Evolutionary conservation across 2,329 filamentous ascomycete genomes (phyloP).

Genomic region (Paecilomyces sp.): DNA sequence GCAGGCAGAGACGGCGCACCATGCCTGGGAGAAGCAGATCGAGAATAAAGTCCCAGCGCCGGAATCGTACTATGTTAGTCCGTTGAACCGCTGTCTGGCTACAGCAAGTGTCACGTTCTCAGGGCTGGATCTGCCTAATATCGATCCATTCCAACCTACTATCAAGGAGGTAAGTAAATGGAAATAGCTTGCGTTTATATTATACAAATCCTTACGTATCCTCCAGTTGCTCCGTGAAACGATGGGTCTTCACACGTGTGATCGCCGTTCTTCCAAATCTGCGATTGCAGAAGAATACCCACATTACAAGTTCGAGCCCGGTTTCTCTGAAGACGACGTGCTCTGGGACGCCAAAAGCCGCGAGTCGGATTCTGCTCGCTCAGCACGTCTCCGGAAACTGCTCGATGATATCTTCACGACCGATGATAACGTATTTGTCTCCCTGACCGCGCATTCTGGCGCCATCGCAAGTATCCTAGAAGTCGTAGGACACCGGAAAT

Average conservation of each 20-base stretch:
- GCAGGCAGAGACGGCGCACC: constrained; percentile 41
- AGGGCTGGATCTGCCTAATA: constrained; percentile 38
- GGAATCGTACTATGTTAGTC: constrained; percentile 51
- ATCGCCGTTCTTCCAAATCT: constrained; percentile 45
- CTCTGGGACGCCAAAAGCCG: constrained; percentile 44
- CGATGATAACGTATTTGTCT: constrained; percentile 43
- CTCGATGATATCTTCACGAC: constrained; percentile 48
- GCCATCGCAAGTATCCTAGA: constrained; percentile 49
- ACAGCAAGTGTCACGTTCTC: constrained; percentile 51
- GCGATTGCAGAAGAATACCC: constrained; percentile 46
- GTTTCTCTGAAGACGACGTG: constrained; percentile 48
- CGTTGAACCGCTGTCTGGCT: constrained; percentile 50
- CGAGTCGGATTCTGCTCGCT: constrained; percentile 44
- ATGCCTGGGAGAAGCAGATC: constrained; percentile 46
- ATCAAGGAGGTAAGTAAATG: constrained; percentile 45
- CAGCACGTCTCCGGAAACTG: constrained; percentile 38
- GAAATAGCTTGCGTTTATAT: background rate
- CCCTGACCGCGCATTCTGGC: constrained; percentile 53
- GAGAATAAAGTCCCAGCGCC: constrained; percentile 44
- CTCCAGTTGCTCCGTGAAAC: constrained; percentile 48
- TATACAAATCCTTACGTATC: background rate
- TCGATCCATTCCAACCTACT: constrained; percentile 44
- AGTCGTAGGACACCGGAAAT: constrained; percentile 39
- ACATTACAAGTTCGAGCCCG: constrained; percentile 43
- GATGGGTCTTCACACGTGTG: constrained; percentile 56